phyloP scores from a whole-genome alignment of 139 green algal genomes.

The Asterochloris sp. region DNA sequence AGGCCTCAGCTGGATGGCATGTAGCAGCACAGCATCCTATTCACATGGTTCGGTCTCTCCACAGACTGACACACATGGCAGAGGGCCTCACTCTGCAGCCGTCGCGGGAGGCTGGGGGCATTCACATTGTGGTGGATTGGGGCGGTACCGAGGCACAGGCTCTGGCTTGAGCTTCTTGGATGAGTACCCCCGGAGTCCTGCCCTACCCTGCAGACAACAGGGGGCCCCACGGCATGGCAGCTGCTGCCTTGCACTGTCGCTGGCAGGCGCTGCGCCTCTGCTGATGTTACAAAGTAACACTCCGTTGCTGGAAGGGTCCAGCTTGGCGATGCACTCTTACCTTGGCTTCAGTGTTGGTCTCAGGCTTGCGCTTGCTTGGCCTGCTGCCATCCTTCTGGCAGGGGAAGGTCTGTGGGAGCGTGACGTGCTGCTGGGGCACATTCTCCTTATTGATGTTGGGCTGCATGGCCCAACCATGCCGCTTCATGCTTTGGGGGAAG shows the following conservation, averaged over 20 bases:
- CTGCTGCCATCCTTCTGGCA: conserved; percentile 11
- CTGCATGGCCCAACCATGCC: too few relatives aligned
- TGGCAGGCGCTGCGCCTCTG: not conserved
- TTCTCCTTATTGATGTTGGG: conserved; percentile 3
- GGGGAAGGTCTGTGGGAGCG: not conserved
- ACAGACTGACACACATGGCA: too few relatives aligned
- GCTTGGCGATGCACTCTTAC: not conserved
- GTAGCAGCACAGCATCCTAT: not conserved
- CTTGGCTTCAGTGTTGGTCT: not conserved
- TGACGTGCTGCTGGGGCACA: not conserved
- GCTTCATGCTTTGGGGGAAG: too few relatives aligned
- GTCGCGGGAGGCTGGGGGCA: too few relatives aligned
- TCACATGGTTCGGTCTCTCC: too few relatives aligned
- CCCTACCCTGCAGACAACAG: too few relatives aligned
- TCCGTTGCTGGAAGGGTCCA: not conserved
- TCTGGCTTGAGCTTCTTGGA: too few relatives aligned
- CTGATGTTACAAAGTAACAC: not conserved
- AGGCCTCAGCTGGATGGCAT: not conserved
- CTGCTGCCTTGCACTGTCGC: not conserved
- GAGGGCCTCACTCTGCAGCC: too few relatives aligned
- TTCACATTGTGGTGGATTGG: too few relatives aligned
- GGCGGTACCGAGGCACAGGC: too few relatives aligned
- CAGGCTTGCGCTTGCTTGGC: conserved; percentile 11
- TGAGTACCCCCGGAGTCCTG: too few relatives aligned
- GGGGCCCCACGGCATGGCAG: too few relatives aligned